These are phyloP conservation scores for Tricholoma terreum DNA, from an alignment of 768 basidiomycete species.

Conservation along the genomic window DNA sequence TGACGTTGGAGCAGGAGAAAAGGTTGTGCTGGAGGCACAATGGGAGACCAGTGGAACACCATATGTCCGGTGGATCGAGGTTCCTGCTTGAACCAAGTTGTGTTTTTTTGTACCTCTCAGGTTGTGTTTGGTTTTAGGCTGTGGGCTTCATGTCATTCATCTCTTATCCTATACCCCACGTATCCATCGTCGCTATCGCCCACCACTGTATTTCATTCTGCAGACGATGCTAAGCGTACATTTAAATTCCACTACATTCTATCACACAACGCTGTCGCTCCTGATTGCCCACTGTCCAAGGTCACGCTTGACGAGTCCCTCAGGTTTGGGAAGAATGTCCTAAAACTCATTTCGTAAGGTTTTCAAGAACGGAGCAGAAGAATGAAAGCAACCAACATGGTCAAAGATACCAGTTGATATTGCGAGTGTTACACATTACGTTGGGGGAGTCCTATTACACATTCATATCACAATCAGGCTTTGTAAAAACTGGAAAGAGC, in stretches of 20 bases:
- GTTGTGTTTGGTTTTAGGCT: neutral
- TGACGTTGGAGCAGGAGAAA: conserved; percentile 41
- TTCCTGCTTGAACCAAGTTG: neutral
- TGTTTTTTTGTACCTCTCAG: neutral
- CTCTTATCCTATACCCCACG: too few species aligned
- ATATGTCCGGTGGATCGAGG: conserved; percentile 27
- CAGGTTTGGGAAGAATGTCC: conserved; percentile 66
- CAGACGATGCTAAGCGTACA: too few species aligned
- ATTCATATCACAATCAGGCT: too few species aligned
- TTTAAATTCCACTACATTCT: too few species aligned
- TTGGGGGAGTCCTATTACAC: conserved; percentile 79
- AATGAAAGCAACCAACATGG: conserved; percentile 41
- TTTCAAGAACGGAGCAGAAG: too few species aligned
- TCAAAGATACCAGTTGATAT: conserved; percentile 80
- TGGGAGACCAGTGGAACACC: conserved; percentile 52
- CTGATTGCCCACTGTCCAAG: conserved; percentile 67
- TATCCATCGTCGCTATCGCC: too few species aligned
- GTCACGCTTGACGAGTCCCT: conserved; percentile 55
- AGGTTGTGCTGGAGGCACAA: conserved; percentile 41
- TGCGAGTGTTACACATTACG: conserved; percentile 70
- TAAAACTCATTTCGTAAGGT: conserved; percentile 19
- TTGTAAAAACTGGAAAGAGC: neutral
- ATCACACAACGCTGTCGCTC: conserved; percentile 26
- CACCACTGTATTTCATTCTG: too few species aligned
- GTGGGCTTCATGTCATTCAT: too few species aligned